Percentiles rank a stretch among this genome's conserved stretches.
Evolutionary conservation across 257 asterid species (phyloP).

Genomic region (Fraxinus pennsylvanica): DNA sequence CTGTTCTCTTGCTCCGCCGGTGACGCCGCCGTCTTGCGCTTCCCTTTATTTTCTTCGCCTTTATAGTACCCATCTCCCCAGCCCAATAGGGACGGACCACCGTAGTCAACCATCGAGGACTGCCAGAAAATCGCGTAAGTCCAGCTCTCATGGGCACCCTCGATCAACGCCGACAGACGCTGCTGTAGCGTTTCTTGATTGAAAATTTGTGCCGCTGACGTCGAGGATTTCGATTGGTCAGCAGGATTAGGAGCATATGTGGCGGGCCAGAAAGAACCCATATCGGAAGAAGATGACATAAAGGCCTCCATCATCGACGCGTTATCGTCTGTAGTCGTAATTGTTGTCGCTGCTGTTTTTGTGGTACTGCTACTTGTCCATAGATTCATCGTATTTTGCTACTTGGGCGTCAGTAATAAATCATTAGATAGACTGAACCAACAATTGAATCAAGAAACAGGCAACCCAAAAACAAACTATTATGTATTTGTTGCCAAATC

Average conservation of each 20-base stretch:
- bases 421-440: slow-evolving; percentile 25
- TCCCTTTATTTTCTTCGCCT: slow-evolving; percentile 63
- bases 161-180: slow-evolving; percentile 67
- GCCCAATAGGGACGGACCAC: slow-evolving; percentile 45
- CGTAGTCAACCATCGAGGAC: slow-evolving; percentile 46
- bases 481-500: neutral
- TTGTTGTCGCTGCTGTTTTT: slow-evolving; percentile 23
- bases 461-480: slow-evolving; percentile 1
- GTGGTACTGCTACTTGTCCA: slow-evolving; percentile 33
- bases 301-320: slow-evolving; percentile 44
- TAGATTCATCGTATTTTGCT: slow-evolving; percentile 26
- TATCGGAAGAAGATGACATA: slow-evolving; percentile 51
- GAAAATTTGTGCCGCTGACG: slow-evolving; percentile 32
- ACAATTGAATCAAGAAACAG: neutral
- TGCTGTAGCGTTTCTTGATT: slow-evolving; percentile 78
- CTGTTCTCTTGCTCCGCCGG: slow-evolving; percentile 47
- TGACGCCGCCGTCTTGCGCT: slow-evolving; percentile 38
- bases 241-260: slow-evolving; percentile 21
- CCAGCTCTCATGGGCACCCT: slow-evolving; percentile 75
- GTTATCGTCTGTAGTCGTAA: slow-evolving; percentile 26
- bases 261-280: slow-evolving; percentile 53
- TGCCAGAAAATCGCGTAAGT: slow-evolving; percentile 97
- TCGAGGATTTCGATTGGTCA: slow-evolving; percentile 2
- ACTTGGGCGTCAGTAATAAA: slow-evolving; percentile 18
- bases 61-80: slow-evolving; percentile 94